Conservation (phyloP, 2,329 filamentous ascomycete genomes). For the Monosporascus sp. region DNA sequence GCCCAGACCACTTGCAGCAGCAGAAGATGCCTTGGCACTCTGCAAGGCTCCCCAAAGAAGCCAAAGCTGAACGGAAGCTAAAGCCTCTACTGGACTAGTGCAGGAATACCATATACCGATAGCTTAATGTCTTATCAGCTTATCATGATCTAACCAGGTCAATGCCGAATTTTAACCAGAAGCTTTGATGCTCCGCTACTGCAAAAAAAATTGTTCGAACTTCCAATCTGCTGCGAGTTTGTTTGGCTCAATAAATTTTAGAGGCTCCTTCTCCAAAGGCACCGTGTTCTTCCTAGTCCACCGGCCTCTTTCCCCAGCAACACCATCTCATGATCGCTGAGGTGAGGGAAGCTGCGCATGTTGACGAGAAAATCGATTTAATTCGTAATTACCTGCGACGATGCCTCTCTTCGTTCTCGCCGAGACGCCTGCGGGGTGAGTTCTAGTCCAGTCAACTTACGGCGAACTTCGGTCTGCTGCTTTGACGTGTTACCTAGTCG, state of each 20-base stretch:
- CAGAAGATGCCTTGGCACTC: too few species aligned
- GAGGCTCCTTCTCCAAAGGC: conserved; percentile 19
- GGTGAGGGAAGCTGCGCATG: conserved; percentile 24
- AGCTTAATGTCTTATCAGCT: neutral
- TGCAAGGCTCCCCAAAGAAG: too few species aligned
- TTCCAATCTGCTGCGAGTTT: conserved; percentile 17
- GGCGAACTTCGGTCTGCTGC: neutral
- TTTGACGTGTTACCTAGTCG: neutral
- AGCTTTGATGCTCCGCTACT: conserved; percentile 9
- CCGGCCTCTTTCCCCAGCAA: conserved; percentile 20
- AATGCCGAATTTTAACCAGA: neutral
- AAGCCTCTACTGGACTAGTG: neutral
- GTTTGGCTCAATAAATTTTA: conserved; percentile 36
- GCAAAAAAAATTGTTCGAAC: conserved; percentile 38
- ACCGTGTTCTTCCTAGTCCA: conserved; percentile 10
- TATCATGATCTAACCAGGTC: neutral
- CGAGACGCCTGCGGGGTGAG: conserved; percentile 80
- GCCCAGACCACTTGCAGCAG: too few species aligned
- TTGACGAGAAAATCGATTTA: conserved; percentile 1
- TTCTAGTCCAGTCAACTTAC: conserved; percentile 15
- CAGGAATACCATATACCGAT: neutral
- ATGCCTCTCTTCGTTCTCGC: conserved; percentile 92
- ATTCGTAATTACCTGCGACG: conserved; percentile 28
- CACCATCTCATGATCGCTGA: conserved; percentile 19
- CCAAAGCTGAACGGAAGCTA: neutral